Evolutionary conservation across 768 basidiomycete species (phyloP), one percentile per base, ranked within the genome.

Genomic region (Trametes coccinea): DNA sequence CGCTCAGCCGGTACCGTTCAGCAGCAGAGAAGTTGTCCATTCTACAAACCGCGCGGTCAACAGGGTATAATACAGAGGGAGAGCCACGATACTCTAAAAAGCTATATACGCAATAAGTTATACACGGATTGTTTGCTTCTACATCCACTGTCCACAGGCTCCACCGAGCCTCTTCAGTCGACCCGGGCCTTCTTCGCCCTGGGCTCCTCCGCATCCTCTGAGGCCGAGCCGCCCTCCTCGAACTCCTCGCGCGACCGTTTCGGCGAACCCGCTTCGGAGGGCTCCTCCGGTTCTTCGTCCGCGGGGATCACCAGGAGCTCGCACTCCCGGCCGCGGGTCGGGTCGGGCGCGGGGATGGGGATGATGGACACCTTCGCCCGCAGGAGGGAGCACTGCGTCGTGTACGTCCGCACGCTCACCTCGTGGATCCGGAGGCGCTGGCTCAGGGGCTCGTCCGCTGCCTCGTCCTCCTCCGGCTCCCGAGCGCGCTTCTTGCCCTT

Each of bases 401-500:
- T 51, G 49, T 51, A 52, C 49, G 49, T 44, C 48, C 57, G 48
- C 31, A 59, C 49, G n/a, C 41, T 45, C 8, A 51, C 49, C 16
- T 30, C 34, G n/a, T 40, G 49, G 41, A 51, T 31, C 49, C 41
- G 57, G 31, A 45, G 31, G 39, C 48, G 56, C 56, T 39, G 47
- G 11, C 14, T 9, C 2, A 39, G 47, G 29, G 48, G 46, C 41
- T 52, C 39, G 2, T 11, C 37, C 30, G 31, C 29, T n/a, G 16
- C 6, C 30, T n/a, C 56, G 30, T 51, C 49, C 2, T 51, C 57
- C 41, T 59, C 57, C 27, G 43, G 44, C 30, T 31, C 29, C 16
- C 49, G 57, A 10, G 57, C 57, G 3, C 57, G 57, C 57, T 59
- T 59, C 57, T 59, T 59, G 57, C 57, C 57, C 57, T 59, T 59